These are phyloP conservation scores for Coccomyxa sp. DNA, from an alignment of 139 green algal species.

Conservation along the genomic window DNA sequence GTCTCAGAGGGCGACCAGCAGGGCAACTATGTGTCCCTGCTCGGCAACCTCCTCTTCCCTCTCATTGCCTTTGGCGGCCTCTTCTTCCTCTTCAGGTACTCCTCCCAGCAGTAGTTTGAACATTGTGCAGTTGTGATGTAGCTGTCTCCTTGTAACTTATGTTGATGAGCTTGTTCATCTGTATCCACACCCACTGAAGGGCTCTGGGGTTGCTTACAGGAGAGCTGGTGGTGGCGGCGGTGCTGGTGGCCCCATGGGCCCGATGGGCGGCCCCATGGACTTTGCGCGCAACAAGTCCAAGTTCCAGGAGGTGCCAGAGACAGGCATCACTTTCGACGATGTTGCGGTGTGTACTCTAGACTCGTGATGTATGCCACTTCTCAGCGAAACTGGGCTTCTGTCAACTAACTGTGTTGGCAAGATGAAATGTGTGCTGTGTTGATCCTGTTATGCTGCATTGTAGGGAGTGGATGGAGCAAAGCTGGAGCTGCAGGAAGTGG, in stretches of 20 bases:
- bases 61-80: constrained; percentile 96
- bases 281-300: constrained; percentile 97
- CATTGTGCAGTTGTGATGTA: no score
- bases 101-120: not conserved
- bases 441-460: no score
- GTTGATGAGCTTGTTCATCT: no score
- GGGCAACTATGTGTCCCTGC: constrained; percentile 89
- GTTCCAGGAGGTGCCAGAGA: constrained; percentile 99
- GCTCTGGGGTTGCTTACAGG: not conserved
- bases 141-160: no score
- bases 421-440: not conserved
- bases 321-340: constrained; percentile 94
- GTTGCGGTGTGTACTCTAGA: constrained; percentile 64
- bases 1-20: constrained; percentile 83
- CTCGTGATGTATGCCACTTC: not conserved
- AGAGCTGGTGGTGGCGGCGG: constrained; percentile 20
- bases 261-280: constrained; percentile 94
- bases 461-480: constrained; percentile 93
- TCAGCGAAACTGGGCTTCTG: not conserved
- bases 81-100: constrained; percentile 94
- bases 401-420: not conserved
- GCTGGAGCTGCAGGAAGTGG: constrained; percentile 93
- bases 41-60: constrained; percentile 99
- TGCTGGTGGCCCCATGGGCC: constrained; percentile 47
- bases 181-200: no score